Evolutionary conservation across 169 alveolate genomes (phyloP).

Genomic region (Plasmodium coatneyi): DNA sequence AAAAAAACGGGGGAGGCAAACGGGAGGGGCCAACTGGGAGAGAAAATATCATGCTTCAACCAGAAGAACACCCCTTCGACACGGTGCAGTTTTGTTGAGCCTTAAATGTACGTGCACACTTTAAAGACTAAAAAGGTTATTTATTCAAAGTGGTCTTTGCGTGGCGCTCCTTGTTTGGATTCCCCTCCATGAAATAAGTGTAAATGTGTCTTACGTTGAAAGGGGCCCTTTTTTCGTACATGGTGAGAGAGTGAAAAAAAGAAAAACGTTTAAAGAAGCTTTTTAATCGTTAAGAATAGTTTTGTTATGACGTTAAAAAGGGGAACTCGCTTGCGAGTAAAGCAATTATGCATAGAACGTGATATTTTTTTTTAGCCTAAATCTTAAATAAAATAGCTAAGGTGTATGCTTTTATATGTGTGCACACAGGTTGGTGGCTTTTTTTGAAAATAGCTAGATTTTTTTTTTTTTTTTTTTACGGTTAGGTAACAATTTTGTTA

Average conservation of each 20-base stretch:
- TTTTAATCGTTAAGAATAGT: background rate
- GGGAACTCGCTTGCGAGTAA: background rate
- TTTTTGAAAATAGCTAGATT: conserved; percentile 13
- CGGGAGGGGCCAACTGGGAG: background rate
- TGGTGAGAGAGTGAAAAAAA: background rate
- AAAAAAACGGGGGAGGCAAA: background rate
- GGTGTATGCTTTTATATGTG: background rate
- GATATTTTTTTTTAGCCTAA: background rate
- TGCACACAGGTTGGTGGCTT: background rate
- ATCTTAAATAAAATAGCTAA: conserved; percentile 15
- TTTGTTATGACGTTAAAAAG: background rate
- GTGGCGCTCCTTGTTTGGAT: background rate
- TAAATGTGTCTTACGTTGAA: background rate
- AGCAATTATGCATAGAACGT: background rate
- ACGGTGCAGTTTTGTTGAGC: background rate
- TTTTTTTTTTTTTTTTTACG: conserved; percentile 7
- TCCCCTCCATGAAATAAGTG: background rate
- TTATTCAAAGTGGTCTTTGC: background rate
- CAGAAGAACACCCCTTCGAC: background rate
- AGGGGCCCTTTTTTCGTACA: background rate
- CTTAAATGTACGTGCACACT: background rate
- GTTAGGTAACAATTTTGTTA: background rate
- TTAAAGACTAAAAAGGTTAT: background rate
- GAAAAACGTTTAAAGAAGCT: background rate
- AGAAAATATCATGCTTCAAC: background rate